phyloP scores from a whole-genome alignment of 768 basidiomycete genomes.

The Dendrothele bispora region DNA sequence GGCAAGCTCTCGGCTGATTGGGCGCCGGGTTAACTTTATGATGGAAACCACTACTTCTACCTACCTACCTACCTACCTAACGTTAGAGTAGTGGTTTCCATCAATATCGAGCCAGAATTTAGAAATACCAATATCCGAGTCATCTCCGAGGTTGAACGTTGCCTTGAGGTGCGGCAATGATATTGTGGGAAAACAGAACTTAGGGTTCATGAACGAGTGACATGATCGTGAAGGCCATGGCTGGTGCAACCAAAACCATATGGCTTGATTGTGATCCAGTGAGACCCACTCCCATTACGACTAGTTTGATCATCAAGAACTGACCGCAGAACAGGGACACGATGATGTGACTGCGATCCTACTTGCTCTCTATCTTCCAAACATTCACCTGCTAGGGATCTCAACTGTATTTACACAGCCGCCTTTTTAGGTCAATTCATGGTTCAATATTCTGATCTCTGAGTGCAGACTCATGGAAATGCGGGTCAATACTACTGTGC shows the following conservation, averaged over 20 bases:
- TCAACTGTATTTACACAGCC: constrained; percentile 59
- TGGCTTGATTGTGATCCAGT: constrained; percentile 75
- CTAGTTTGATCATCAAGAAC: background rate
- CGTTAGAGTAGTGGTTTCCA: too few species aligned
- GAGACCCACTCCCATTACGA: constrained; percentile 23
- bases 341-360: constrained; percentile 88
- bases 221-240: too few species aligned
- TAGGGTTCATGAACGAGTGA: too few species aligned
- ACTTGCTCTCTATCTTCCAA: constrained; percentile 64
- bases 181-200: too few species aligned
- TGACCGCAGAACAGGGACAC: constrained; percentile 58
- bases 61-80: too few species aligned
- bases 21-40: too few species aligned
- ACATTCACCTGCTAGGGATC: constrained; percentile 74
- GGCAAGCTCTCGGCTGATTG: too few species aligned
- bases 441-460: background rate
- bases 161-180: too few species aligned
- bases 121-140: too few species aligned
- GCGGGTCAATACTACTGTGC: constrained; percentile 59
- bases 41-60: too few species aligned
- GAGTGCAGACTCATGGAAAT: constrained; percentile 76
- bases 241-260: constrained; percentile 31
- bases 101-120: too few species aligned
- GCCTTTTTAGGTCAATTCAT: background rate
- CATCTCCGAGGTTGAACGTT: too few species aligned